Base-by-base conservation (phyloP, 805 yeast species). In the Schwanniomyces polymorphus region DNA sequence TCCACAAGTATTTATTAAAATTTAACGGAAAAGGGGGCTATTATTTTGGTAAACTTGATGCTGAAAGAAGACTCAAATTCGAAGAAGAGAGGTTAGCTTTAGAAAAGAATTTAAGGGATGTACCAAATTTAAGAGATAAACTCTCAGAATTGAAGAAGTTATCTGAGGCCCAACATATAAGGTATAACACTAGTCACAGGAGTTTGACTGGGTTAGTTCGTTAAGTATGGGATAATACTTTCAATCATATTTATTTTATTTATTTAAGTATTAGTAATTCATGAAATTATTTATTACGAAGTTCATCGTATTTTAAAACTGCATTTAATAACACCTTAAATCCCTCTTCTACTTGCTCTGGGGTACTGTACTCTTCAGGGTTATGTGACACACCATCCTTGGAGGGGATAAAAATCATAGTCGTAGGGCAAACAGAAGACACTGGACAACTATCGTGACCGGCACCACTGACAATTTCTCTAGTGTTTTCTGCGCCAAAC, bases 21-120 rank as follows among this genome's bases (percentile, higher is more conserved):
- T 89, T 91, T 60, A 91, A 86, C 59, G 95, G 95, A n/a, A 80
- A 81, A 58, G 92, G 92, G 2, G 82, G 82, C 7, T 88, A 85
- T 58, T 67, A 55, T 48, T 80, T 79, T 51, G 76, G 81, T 5
- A 76, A 77, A 52, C 79, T 91, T 45, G 83, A 91, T 64, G 91
- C 97, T 5, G 77, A 78, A 27, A 76, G 80, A 63, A 78, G 97
- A 56, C 76, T 91, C 50, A 68, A 77, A 46, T 79, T 87, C 57
- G 97, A 90, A 58, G 86, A 88, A 57, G 96, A 89, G 64, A 77
- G 91, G 59, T 75, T 86, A 39, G 75, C 72, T 41, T 70, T 91
- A 50, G 96, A 89, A 56, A 78, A 82, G 64, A 70, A 76, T 41
- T 73, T 91, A 57, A 83, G 95, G 57, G 86, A 83, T 49, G 84